Evolutionary conservation across 352 stramenopile species (phyloP).

Genomic region (Pythium inflatum): DNA sequence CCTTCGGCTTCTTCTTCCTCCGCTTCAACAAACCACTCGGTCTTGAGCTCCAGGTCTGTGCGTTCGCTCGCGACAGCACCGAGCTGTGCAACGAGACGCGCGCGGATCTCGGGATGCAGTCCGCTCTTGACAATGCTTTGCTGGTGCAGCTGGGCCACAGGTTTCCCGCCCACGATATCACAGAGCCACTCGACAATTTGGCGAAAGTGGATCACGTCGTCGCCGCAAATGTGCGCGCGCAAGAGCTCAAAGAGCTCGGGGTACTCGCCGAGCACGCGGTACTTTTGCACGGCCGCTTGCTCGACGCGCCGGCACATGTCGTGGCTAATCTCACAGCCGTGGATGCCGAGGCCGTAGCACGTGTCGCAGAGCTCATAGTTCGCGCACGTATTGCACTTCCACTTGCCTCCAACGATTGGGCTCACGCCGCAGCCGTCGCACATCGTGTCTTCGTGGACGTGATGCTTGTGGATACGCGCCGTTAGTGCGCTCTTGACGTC

Average conservation of each 20-base stretch:
- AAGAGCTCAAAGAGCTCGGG: constrained; percentile 76
- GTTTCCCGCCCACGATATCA: constrained; percentile 62
- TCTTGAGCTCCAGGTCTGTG: constrained; percentile 64
- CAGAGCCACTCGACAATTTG: constrained; percentile 72
- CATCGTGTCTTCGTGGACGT: constrained; percentile 78
- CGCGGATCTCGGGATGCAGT: constrained; percentile 73
- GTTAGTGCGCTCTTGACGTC: constrained; percentile 63
- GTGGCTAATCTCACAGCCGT: constrained; percentile 74
- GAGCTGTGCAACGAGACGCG: constrained; percentile 62
- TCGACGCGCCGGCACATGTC: constrained; percentile 74
- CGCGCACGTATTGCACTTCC: constrained; percentile 76
- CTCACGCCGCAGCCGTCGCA: constrained; percentile 80
- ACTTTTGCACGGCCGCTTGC: constrained; percentile 53
- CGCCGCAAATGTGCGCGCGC: constrained; percentile 65
- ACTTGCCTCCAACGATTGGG: constrained; percentile 77
- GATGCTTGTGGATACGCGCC: constrained; percentile 59
- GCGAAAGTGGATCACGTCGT: constrained; percentile 71
- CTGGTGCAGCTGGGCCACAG: constrained; percentile 56
- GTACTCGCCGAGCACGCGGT: constrained; percentile 56
- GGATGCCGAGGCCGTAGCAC: constrained; percentile 69
- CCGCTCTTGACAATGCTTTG: constrained; percentile 76
- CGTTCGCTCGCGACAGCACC: constrained; percentile 65
- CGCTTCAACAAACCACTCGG: constrained; percentile 65
- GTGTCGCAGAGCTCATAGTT: constrained; percentile 69
- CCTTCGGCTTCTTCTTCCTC: constrained; percentile 33